Evolutionary conservation across 164 flowering plant genomes (phyloP), one percentile per base, ranked within the genome.

Genomic region (Dillenia turbinata): DNA sequence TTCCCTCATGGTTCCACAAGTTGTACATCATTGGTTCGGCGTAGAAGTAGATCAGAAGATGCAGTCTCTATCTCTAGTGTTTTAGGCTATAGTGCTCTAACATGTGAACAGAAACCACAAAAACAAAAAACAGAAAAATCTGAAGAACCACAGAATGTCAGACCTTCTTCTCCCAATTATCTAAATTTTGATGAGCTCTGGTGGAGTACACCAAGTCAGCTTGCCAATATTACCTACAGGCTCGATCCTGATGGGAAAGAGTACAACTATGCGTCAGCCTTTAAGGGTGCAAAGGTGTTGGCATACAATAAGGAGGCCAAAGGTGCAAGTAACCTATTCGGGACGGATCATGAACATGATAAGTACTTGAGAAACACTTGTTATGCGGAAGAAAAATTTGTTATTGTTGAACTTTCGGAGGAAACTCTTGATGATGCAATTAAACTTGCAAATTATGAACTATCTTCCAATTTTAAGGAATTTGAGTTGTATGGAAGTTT

Each of bases 401-500:
- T 88, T 51, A 76, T 88, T 9, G 75, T 90, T 57, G 92, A 90
- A 73, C 95, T 90, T 51, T 71, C 85, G 11, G 95, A 87, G 63
- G 95, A 90, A 66, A 90, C 93, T 26, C 61, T 86, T 46, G 89
- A 86, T 57, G 93, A 88, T 72, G 70, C 85, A 14, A 81, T 90
- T 40, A 81, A 85, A 66, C 85, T 90, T 26, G 95, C 91, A n/a
- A 90, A 90, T 62, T 82, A 85, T 63, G 97, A 90, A 65, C 95
- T 74, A 90, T 90, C 97, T 33, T 90, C 97, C 9, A 90, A 82
- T 63, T 81, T 90, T 59, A 88, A 87, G 74, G 91, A 90, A n/a
- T 79, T 90, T 67, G 81, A 81, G 47, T 60, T 90, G 68, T 74
- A 61, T 44, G 95, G 95, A 8, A 90, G 91, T 70, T 73, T 86